Percentiles rank a stretch among this genome's conserved stretches.
Conservation (phyloP, 352 stramenopile species). For the Globisporangium paddicum region DNA sequence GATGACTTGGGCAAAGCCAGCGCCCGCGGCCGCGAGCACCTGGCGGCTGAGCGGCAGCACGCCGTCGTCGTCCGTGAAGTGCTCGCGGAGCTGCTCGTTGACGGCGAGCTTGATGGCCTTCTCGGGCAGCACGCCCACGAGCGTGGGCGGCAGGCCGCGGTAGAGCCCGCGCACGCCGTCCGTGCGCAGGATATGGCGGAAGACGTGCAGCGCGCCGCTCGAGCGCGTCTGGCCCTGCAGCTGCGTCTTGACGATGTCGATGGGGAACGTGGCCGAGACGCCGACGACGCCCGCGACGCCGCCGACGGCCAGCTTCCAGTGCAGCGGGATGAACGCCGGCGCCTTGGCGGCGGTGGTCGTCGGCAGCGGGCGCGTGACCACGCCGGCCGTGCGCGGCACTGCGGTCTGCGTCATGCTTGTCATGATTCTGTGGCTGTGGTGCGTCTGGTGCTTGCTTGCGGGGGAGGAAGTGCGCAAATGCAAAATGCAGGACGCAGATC, state of each 20-base stretch:
- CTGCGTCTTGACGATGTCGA: conserved; percentile 93
- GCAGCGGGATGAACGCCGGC: conserved; percentile 53
- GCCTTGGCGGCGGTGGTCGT: conserved; percentile 5
- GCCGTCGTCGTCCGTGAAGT: conserved; percentile 55
- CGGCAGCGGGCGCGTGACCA: conserved; percentile 17
- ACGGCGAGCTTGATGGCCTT: conserved; percentile 91
- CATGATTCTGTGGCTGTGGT: not conserved
- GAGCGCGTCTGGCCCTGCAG: conserved; percentile 74
- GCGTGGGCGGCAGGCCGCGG: conserved; percentile 68
- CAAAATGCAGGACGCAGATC: not conserved
- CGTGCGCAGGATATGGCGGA: conserved; percentile 64
- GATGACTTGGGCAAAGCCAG: conserved; percentile 74
- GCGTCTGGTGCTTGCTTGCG: no score
- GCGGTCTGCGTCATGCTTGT: not conserved
- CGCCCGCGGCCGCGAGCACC: conserved; percentile 65
- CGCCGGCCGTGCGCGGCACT: conserved; percentile 9
- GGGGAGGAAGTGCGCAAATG: conserved; percentile 6
- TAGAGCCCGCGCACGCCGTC: conserved; percentile 70
- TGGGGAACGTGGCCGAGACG: conserved; percentile 83
- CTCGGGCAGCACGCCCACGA: conserved; percentile 83
- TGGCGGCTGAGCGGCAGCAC: conserved; percentile 56
- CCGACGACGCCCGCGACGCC: conserved; percentile 84
- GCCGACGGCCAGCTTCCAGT: conserved; percentile 82
- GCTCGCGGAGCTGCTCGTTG: conserved; percentile 87
- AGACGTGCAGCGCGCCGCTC: conserved; percentile 56